phyloP scores from a whole-genome alignment of 768 basidiomycete species.

The Termitomyces sp. region DNA sequence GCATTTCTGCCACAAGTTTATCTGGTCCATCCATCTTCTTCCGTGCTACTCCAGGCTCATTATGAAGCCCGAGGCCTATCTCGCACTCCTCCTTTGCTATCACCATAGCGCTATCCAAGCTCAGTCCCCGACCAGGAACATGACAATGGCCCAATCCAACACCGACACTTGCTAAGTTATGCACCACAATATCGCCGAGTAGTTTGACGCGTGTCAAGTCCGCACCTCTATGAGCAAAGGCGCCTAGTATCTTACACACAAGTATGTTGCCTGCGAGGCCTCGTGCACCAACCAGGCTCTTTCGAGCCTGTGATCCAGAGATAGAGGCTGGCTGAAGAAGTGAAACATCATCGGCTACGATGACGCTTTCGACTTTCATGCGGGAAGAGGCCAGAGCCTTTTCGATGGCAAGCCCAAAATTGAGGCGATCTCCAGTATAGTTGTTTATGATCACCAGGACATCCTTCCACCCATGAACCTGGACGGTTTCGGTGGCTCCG shows the following conservation, averaged over 20 bases:
- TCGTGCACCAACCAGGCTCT: conserved; percentile 39
- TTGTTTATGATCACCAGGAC: conserved; percentile 39
- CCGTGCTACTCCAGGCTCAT: conserved; percentile 40
- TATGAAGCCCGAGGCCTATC: conserved; percentile 51
- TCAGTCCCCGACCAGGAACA: conserved; percentile 39
- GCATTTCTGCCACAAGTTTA: conserved; percentile 25
- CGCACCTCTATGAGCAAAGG: conserved; percentile 35
- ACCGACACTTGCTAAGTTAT: conserved; percentile 27
- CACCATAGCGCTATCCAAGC: conserved; percentile 5
- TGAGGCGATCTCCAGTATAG: conserved; percentile 51
- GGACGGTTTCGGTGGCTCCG: background rate
- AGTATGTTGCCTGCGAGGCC: conserved; percentile 41
- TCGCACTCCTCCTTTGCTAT: conserved; percentile 29
- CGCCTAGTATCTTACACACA: conserved; percentile 54
- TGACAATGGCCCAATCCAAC: conserved; percentile 51
- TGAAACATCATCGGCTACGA: conserved; percentile 54
- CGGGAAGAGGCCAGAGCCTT: conserved; percentile 32
- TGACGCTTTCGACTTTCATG: conserved; percentile 36
- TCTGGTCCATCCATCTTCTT: conserved; percentile 28
- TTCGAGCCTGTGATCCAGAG: conserved; percentile 6
- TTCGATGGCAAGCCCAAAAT: conserved; percentile 53
- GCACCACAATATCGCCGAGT: conserved; percentile 28
- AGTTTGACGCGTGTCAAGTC: conserved; percentile 24
- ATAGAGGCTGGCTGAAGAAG: conserved; percentile 21
- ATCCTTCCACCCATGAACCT: conserved; percentile 14